Conservation (phyloP, 2,329 filamentous ascomycete species). For the Ambrosiella beaveri region DNA sequence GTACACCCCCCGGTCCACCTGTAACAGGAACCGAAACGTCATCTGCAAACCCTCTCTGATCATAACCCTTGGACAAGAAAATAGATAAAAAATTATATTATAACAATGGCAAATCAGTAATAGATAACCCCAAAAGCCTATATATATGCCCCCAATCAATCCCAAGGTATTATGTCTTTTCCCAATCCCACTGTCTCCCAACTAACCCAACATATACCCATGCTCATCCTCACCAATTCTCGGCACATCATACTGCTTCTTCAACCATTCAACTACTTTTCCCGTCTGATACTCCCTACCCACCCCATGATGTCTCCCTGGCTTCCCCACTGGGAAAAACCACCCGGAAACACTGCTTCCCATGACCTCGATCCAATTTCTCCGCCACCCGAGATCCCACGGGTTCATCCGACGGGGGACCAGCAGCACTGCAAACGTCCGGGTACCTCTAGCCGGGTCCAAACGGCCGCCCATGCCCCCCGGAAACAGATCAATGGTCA, state of each 20-base stretch:
- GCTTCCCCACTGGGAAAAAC: slow-evolving; percentile 55
- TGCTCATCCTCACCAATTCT: background rate
- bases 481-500: slow-evolving; percentile 9
- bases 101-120: no score
- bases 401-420: slow-evolving; percentile 64
- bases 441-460: slow-evolving; percentile 36
- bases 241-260: background rate
- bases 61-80: no score
- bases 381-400: slow-evolving; percentile 55
- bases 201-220: background rate
- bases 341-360: slow-evolving; percentile 55
- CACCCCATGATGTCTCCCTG: slow-evolving; percentile 45
- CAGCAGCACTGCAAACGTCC: slow-evolving; percentile 64
- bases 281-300: slow-evolving; percentile 54
- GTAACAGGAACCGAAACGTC: no score
- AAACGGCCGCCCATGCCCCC: slow-evolving; percentile 27
- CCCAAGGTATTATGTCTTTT: background rate
- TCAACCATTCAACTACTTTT: slow-evolving; percentile 30
- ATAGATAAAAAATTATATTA: no score
- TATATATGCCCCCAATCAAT: no score
- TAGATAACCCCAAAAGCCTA: no score
- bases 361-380: slow-evolving; percentile 69
- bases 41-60: no score
- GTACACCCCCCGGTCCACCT: no score
- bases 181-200: background rate